phyloP scores from a whole-genome alignment of 2,329 filamentous ascomycete genomes.

The Aspergillus sp. region DNA sequence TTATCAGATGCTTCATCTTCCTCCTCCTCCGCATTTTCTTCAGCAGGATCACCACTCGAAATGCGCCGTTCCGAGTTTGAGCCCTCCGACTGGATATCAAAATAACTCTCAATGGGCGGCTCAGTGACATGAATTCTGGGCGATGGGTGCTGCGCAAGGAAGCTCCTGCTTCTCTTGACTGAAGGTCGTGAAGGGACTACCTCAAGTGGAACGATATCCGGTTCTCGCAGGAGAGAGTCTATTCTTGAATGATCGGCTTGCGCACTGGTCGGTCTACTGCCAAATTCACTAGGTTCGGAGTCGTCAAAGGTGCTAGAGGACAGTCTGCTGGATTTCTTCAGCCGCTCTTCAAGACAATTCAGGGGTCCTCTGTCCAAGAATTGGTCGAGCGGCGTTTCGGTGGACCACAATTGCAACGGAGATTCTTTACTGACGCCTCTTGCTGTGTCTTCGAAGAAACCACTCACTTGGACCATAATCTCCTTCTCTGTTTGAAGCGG shows the following conservation, averaged over 20 bases:
- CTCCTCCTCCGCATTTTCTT: slow-evolving; percentile 1
- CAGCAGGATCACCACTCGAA: neutral
- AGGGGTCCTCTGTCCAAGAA: slow-evolving; percentile 59
- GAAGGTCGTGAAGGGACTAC: slow-evolving; percentile 17
- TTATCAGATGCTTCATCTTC: slow-evolving; percentile 1
- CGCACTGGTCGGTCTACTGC: slow-evolving; percentile 26
- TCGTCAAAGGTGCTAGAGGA: slow-evolving; percentile 27
- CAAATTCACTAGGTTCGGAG: slow-evolving; percentile 32
- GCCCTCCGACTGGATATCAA: slow-evolving; percentile 14
- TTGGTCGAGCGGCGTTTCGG: slow-evolving; percentile 36
- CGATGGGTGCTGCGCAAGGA: slow-evolving; percentile 19
- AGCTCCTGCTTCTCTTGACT: slow-evolving; percentile 27
- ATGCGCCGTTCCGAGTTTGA: slow-evolving; percentile 3
- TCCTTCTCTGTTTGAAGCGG: slow-evolving; percentile 53
- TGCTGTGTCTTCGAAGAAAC: slow-evolving; percentile 64
- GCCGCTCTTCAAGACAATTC: slow-evolving; percentile 54
- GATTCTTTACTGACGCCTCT: slow-evolving; percentile 48
- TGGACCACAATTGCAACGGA: slow-evolving; percentile 35
- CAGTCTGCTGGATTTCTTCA: slow-evolving; percentile 35
- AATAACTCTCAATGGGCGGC: slow-evolving; percentile 22
- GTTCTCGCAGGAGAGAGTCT: neutral
- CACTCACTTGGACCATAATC: slow-evolving; percentile 58
- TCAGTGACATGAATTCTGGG: slow-evolving; percentile 33
- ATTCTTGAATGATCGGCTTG: slow-evolving; percentile 16
- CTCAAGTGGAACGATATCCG: slow-evolving; percentile 5